phyloP scores from a whole-genome alignment of 768 basidiomycete genomes.

The Nevesoporus exiguus region DNA sequence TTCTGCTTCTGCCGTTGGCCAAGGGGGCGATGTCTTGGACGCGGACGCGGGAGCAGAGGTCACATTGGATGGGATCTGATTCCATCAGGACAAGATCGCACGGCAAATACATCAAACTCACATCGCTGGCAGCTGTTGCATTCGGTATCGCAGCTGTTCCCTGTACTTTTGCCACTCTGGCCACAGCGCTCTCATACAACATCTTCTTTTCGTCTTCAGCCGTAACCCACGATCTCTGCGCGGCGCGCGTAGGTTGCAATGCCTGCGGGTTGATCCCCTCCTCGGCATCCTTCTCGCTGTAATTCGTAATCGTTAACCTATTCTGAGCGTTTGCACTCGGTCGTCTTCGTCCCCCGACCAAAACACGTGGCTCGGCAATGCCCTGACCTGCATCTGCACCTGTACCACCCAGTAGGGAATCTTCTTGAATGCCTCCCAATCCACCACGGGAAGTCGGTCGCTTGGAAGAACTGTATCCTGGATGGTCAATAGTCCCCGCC shows the following conservation, averaged over 20 bases:
- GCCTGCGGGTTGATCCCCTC: constrained; percentile 25
- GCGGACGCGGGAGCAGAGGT: constrained; percentile 2
- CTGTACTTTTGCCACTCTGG: constrained; percentile 38
- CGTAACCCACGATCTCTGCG: constrained; percentile 21
- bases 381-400: constrained; percentile 5
- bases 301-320: constrained; percentile 43
- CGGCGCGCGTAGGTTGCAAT: constrained; percentile 25
- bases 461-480: constrained; percentile 23
- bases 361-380: constrained; percentile 5
- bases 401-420: neutral
- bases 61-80: constrained; percentile 5
- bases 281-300: constrained; percentile 39
- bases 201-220: constrained; percentile 47
- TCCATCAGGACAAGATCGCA: constrained; percentile 4
- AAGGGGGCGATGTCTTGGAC: constrained; percentile 30
- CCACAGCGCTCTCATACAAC: constrained; percentile 39
- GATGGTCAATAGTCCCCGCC: constrained; percentile 26
- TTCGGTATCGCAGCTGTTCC: constrained; percentile 28
- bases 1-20: constrained; percentile 74
- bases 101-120: constrained; percentile 12
- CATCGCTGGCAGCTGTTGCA: constrained; percentile 26
- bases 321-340: constrained; percentile 31
- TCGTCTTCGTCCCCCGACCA: constrained; percentile 27
- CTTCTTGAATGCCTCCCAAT: constrained; percentile 27
- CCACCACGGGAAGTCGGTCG: constrained; percentile 16